Percentiles rank a stretch among this genome's conserved stretches.
phyloP scores from a whole-genome alignment of 345 rosid genomes.

The Barbarea vulgaris region DNA sequence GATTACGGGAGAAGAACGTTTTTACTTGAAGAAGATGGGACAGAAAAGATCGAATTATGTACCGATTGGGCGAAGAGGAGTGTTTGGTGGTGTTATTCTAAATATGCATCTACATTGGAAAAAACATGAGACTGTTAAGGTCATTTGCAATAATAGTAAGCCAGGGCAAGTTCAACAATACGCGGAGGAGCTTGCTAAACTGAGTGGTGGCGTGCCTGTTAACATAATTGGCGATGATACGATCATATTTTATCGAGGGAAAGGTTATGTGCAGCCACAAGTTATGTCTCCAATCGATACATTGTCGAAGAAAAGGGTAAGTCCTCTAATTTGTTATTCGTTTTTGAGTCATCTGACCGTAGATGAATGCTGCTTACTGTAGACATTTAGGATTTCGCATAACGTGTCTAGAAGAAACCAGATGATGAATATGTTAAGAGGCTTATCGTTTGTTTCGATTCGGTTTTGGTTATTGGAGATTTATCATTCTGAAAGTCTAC shows the following conservation, averaged over 20 bases:
- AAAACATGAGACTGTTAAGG: constrained; percentile 92
- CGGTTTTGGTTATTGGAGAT: neutral
- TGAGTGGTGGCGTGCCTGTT: constrained; percentile 88
- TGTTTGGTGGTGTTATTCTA: constrained; percentile 90
- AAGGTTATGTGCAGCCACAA: constrained; percentile 82
- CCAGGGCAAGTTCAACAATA: constrained; percentile 69
- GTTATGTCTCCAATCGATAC: constrained; percentile 92
- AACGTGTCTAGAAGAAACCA: neutral
- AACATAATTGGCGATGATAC: constrained; percentile 78
- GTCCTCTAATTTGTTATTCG: constrained; percentile 6
- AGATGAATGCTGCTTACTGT: neutral
- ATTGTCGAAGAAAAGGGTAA: constrained; percentile 77
- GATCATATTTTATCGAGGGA: constrained; percentile 79
- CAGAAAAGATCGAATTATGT: constrained; percentile 89
- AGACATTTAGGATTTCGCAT: neutral
- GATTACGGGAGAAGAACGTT: constrained; percentile 83
- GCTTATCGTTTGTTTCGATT: neutral
- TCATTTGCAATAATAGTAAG: constrained; percentile 80
- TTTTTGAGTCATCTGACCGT: neutral
- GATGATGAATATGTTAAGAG: neutral
- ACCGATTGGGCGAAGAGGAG: constrained; percentile 84
- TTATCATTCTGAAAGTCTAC: neutral
- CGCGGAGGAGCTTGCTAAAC: constrained; percentile 75
- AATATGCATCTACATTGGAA: constrained; percentile 97
- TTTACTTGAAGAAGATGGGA: constrained; percentile 79